Percentiles rank a stretch among this genome's conserved stretches.
phyloP scores from a whole-genome alignment of 495 filamentous ascomycete species.

The Hypoxylon lienhwacheense region DNA sequence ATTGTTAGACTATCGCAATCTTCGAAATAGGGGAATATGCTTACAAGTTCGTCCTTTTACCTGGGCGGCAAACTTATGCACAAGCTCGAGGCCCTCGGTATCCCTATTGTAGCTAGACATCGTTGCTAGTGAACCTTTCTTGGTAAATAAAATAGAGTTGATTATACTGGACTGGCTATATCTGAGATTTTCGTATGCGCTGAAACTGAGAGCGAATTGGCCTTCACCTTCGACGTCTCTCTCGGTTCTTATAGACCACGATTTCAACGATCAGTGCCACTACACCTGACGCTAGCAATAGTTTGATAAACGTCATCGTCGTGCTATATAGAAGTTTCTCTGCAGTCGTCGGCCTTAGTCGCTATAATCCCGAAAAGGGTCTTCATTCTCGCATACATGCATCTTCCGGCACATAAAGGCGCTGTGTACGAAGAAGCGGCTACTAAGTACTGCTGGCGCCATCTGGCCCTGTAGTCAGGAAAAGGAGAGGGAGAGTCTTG shows the following conservation, averaged over 20 bases:
- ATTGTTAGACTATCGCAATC: background rate
- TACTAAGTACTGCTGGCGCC: background rate
- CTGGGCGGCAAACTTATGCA: slow-evolving; percentile 41
- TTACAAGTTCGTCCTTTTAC: slow-evolving; percentile 46
- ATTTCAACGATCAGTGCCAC: background rate
- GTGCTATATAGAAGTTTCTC: background rate
- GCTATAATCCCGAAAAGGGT: slow-evolving; percentile 14
- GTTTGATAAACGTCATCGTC: background rate
- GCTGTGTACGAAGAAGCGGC: background rate
- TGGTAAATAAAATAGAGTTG: background rate
- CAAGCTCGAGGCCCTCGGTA: slow-evolving; percentile 42
- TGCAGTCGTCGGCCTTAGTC: slow-evolving; percentile 13
- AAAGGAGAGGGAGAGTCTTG: background rate
- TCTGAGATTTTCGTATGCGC: background rate
- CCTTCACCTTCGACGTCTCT: background rate
- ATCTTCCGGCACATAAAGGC: too few species aligned
- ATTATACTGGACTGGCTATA: background rate
- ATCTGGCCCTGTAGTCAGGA: background rate
- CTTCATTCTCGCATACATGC: background rate
- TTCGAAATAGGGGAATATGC: background rate
- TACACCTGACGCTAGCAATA: slow-evolving; percentile 7
- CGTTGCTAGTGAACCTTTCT: slow-evolving; percentile 9
- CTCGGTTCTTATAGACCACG: slow-evolving; percentile 10
- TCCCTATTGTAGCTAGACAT: slow-evolving; percentile 30
- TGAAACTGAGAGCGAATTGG: background rate